A percentile compares a stretch with the other conserved stretches of the same genome.
Conservation (phyloP, 257 asterid species). For the Solanum dulcamara region DNA sequence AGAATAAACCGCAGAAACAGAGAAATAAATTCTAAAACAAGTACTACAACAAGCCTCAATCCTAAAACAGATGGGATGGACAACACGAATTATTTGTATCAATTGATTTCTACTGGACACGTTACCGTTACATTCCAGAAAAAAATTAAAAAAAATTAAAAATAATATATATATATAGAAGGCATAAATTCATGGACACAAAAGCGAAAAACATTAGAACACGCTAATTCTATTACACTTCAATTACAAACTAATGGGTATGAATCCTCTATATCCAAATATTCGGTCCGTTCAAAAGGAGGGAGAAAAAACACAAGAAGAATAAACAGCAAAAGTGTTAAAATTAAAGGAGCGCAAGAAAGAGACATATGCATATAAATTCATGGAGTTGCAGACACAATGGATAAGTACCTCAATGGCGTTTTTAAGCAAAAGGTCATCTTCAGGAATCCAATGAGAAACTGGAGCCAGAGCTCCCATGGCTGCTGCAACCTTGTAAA, state of each 20-base stretch:
- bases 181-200: too few relatives aligned
- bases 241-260: neutral
- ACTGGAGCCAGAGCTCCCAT: constrained; percentile 55
- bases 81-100: neutral
- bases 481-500: constrained; percentile 9
- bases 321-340: neutral
- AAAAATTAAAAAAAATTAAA: too few relatives aligned
- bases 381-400: neutral
- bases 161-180: too few relatives aligned
- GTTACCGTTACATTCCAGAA: neutral
- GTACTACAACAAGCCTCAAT: neutral
- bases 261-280: neutral
- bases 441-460: constrained; percentile 45
- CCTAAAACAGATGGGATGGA: neutral
- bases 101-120: neutral
- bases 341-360: neutral
- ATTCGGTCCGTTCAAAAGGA: neutral
- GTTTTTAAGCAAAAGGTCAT: constrained; percentile 54
- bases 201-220: constrained; percentile 20
- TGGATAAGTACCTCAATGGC: constrained; percentile 49
- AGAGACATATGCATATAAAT: neutral
- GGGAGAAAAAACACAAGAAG: neutral
- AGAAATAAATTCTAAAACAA: neutral
- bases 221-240: constrained; percentile 19
- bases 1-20: neutral